These are phyloP conservation scores for Fusarium tupiense DNA, from an alignment of 2,329 filamentous ascomycete genomes.

Conservation along the genomic window DNA sequence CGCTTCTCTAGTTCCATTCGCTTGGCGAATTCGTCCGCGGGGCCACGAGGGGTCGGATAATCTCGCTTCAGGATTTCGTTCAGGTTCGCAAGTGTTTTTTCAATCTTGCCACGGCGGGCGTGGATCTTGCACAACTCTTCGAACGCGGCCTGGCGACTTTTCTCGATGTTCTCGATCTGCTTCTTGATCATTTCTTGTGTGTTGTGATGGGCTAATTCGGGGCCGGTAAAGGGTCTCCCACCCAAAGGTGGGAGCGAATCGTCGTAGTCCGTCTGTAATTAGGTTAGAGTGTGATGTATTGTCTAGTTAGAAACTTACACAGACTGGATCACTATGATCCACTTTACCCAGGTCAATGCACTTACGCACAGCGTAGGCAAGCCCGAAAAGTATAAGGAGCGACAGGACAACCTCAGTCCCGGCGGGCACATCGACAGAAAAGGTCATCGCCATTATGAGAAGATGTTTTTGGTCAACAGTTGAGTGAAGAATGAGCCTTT, in stretches of 20 bases:
- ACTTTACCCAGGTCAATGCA: no score
- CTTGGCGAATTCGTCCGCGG: no score
- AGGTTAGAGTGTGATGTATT: background rate
- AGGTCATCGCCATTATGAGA: background rate
- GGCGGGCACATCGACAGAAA: background rate
- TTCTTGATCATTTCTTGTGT: background rate
- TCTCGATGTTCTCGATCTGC: background rate
- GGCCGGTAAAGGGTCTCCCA: rapidly evolving
- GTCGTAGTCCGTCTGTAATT: rapidly evolving
- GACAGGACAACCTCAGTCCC: no score
- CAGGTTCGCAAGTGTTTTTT: no score
- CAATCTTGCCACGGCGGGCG: background rate
- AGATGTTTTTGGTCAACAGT: no score
- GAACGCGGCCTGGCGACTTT: background rate
- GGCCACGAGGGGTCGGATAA: no score
- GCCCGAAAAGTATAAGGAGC: rapidly evolving
- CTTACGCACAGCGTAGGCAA: no score
- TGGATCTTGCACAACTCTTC: rapidly evolving
- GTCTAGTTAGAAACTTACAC: rapidly evolving
- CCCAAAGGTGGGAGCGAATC: background rate
- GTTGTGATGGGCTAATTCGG: rapidly evolving
- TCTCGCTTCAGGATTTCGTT: no score
- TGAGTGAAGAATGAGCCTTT: no score
- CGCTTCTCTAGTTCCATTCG: rapidly evolving
- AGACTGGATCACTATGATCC: rapidly evolving